These are phyloP conservation scores for Pythium sukuiense DNA, from an alignment of 352 stramenopile genomes.

Conservation along the genomic window DNA sequence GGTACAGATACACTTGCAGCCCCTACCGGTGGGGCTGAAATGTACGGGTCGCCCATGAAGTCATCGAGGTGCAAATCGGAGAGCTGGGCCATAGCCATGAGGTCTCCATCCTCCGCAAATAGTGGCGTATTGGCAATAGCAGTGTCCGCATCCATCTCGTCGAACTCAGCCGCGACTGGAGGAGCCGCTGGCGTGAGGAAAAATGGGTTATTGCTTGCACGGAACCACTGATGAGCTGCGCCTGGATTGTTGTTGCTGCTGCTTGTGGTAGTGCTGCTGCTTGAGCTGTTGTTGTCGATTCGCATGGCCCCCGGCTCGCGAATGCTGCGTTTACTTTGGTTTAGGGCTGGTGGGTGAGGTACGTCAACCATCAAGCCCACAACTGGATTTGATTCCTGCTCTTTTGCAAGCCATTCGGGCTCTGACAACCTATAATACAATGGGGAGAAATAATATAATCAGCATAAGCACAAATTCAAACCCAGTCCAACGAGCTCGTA, in stretches of 20 bases:
- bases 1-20: no score
- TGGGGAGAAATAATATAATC: neutral
- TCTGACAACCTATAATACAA: neutral
- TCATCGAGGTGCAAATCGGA: conserved; percentile 72
- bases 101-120: conserved; percentile 45
- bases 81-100: conserved; percentile 57
- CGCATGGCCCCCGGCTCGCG: neutral
- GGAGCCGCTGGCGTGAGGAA: conserved; percentile 30
- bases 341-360: neutral
- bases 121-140: conserved; percentile 68
- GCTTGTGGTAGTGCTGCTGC: neutral
- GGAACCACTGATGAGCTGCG: conserved; percentile 48
- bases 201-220: conserved; percentile 54
- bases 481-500: neutral
- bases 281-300: conserved; percentile 16
- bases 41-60: conserved; percentile 45
- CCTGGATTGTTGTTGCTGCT: neutral
- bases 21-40: neutral
- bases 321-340: conserved; percentile 1
- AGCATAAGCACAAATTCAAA: neutral
- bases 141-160: conserved; percentile 68
- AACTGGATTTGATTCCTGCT: neutral
- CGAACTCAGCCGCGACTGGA: conserved; percentile 25
- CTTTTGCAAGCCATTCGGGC: neutral
- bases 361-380: neutral